Conservation (phyloP, 495 filamentous ascomycete genomes). For the Xylaria flabelliformis region DNA sequence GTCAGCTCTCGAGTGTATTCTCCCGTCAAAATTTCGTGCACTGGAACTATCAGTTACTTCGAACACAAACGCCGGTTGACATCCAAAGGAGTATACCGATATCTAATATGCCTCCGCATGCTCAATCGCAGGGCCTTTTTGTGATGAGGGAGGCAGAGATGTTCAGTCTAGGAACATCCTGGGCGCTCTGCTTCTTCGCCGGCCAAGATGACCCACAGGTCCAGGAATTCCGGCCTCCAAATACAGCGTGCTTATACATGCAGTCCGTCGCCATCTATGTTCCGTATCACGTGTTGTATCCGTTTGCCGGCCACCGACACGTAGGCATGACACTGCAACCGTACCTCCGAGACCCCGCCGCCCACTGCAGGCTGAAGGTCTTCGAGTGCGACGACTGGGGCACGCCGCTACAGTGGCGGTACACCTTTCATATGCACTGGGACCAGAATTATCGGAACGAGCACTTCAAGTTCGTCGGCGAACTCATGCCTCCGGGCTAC, state of each 20-base stretch:
- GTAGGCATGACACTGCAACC: background rate
- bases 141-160: background rate
- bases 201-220: background rate
- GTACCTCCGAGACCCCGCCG: background rate
- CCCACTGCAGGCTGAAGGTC: background rate
- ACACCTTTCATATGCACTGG: conserved; percentile 9
- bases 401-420: background rate
- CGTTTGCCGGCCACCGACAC: background rate
- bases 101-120: background rate
- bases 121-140: background rate
- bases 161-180: conserved; percentile 1
- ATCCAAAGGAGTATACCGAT: background rate
- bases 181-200: conserved; percentile 12
- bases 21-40: background rate
- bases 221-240: conserved; percentile 7
- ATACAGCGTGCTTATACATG: background rate
- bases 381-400: conserved; percentile 1
- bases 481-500: background rate
- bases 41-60: background rate
- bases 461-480: conserved; percentile 9
- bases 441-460: background rate
- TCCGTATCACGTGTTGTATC: background rate
- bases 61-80: background rate
- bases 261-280: conserved; percentile 12
- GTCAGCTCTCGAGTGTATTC: background rate